Conservation (phyloP, 1,284 basidiomycete genomes). For the Coniferiporia sulphurascens region DNA sequence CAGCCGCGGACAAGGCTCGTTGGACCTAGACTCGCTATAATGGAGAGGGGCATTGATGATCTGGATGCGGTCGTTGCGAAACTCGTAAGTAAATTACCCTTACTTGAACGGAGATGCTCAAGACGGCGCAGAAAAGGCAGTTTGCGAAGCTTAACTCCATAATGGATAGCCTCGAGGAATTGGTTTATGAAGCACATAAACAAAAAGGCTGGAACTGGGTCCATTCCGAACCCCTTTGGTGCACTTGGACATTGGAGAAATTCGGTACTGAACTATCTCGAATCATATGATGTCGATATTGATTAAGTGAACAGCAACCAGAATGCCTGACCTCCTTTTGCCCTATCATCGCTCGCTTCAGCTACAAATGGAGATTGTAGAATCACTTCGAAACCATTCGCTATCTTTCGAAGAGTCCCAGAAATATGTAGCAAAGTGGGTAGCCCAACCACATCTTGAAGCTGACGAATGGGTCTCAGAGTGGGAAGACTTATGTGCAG, state of each 20-base stretch:
- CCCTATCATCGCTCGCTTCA: constrained; percentile 66
- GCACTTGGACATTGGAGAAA: constrained; percentile 73
- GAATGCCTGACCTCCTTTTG: constrained; percentile 49
- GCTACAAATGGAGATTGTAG: constrained; percentile 50
- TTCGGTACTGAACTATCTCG: constrained; percentile 48
- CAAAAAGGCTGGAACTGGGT: constrained; percentile 67
- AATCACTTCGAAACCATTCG: constrained; percentile 57
- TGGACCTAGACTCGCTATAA: constrained; percentile 55
- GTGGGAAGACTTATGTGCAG: constrained; percentile 72
- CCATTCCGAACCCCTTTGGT: constrained; percentile 64
- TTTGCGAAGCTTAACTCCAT: constrained; percentile 57
- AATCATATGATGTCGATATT: constrained; percentile 2
- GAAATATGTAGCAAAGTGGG: constrained; percentile 56
- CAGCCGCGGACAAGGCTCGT: constrained; percentile 55
- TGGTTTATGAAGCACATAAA: constrained; percentile 64
- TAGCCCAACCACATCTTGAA: constrained; percentile 56
- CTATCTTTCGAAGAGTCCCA: constrained; percentile 64
- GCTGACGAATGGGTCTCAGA: constrained; percentile 61
- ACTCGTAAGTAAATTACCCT: constrained; percentile 44
- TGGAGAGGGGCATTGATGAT: constrained; percentile 59
- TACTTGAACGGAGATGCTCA: background rate
- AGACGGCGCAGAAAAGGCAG: constrained; percentile 52
- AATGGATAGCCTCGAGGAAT: constrained; percentile 56
- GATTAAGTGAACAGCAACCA: constrained; percentile 40
- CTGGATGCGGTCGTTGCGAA: constrained; percentile 57